Evolutionary conservation across 2,329 filamentous ascomycete genomes (phyloP), one percentile per base, ranked within the genome.

Genomic region (Colletotrichum somersetense): DNA sequence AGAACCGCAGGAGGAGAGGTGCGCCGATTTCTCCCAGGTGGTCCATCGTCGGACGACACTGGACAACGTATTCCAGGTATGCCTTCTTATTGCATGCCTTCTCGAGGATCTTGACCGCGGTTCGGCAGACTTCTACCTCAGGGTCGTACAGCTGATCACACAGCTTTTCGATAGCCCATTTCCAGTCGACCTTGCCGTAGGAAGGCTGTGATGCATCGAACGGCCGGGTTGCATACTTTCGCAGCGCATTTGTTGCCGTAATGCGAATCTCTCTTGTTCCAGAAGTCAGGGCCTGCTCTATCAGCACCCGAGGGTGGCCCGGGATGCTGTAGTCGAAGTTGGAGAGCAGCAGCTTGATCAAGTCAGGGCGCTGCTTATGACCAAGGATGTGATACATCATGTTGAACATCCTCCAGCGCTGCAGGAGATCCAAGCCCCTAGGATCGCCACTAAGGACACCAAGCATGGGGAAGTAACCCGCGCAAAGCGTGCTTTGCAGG

Each of bases 341-440:
- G 61, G 93, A 92, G 11, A 99, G 87, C 42, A 99, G 88, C 12
- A 96, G 88, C 79, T 95, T 94, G 79, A 98, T 94, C 71, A 99
- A 86, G 80, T 99, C 96, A 57, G 96, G 94, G 2, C 96, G 92
- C 80, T 96, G 93, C 77, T 93, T 94, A 56, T 97, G 86, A 78
- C 98, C 96, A 70, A 98, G 89, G 73, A 99, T 97, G 81, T 98
- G 96, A 80, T 99, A 99, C 87, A 98, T 97, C 94, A 99, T 99
- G 81, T 98, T 98, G 83, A 98, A 95, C 88, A 99, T 97, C 77
- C 95, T 94, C 96, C 96, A 98, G 77, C 94, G 88, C 80, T 98
- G 96, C 78, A 99, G 89, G 83, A 99, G 96, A 73, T 92, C 91
- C 33, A 98, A 87, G 0, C 96, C 96, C 76, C 92, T 93, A 0